A percentile compares a stretch with the other conserved stretches of the same genome.
Conservation (phyloP, 768 basidiomycete species). For the Amanita fuliginea region DNA sequence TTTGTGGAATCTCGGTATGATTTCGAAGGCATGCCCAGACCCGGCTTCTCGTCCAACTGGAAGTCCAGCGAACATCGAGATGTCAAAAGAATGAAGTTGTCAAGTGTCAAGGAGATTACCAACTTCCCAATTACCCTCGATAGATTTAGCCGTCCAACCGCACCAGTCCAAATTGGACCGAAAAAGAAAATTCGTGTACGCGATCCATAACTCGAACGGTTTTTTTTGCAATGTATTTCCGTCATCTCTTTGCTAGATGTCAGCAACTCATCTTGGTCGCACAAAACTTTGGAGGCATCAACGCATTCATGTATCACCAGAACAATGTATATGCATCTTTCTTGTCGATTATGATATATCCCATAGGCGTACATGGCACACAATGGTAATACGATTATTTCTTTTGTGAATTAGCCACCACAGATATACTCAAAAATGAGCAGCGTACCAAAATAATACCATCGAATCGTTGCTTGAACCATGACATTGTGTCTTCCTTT, state of each 20-base stretch:
- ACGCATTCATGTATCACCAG: no score
- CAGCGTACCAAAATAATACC: conserved; percentile 83
- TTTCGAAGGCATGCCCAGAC: conserved; percentile 28
- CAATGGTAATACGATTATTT: conserved; percentile 21
- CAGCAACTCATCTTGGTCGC: not conserved
- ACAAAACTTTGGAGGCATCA: no score
- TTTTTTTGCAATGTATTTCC: not conserved
- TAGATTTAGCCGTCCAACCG: conserved; percentile 22
- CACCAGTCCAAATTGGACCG: conserved; percentile 27
- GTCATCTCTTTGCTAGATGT: not conserved
- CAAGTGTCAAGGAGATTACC: conserved; percentile 7
- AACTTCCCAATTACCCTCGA: conserved; percentile 27
- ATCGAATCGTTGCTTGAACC: conserved; percentile 99
- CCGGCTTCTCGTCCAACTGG: conserved; percentile 22
- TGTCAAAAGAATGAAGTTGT: conserved; percentile 14
- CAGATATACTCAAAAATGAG: conserved; percentile 1
- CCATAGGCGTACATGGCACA: conserved; percentile 15
- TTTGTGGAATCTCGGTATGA: conserved; percentile 15
- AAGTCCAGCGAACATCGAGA: conserved; percentile 6
- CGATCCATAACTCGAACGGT: conserved; percentile 3
- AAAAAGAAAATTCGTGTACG: conserved; percentile 16
- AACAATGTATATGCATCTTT: not conserved
- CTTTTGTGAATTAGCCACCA: conserved; percentile 10
- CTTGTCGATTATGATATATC: not conserved
- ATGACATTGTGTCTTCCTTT: conserved; percentile 94